Evolutionary conservation across 2,329 filamentous ascomycete species (phyloP).

Genomic region (Fusarium pseudoanthophilum): DNA sequence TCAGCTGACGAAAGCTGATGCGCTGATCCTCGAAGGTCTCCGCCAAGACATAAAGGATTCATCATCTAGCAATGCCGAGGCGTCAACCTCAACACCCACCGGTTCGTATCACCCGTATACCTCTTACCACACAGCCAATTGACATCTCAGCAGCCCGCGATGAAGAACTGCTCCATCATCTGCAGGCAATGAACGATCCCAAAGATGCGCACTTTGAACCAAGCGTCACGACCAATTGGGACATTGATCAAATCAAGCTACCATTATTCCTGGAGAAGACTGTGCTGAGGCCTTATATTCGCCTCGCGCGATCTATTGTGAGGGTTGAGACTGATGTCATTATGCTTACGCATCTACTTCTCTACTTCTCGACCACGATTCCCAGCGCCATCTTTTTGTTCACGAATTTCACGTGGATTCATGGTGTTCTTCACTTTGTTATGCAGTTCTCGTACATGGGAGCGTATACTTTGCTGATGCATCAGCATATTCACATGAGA

Average conservation of each 20-base stretch:
- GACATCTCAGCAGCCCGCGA: constrained; percentile 9
- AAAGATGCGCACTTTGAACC: constrained; percentile 34
- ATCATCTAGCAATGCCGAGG: not conserved
- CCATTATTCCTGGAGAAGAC: constrained; percentile 22
- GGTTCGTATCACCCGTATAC: constrained; percentile 3
- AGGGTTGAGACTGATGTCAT: constrained; percentile 78
- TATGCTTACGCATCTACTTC: constrained; percentile 79
- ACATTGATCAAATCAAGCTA: constrained; percentile 33
- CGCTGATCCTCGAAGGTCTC: constrained; percentile 24
- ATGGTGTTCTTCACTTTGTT: constrained; percentile 72
- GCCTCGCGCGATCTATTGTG: constrained; percentile 65
- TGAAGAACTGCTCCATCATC: constrained; percentile 27
- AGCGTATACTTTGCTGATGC: constrained; percentile 82
- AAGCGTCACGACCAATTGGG: constrained; percentile 18
- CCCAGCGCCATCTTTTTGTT: constrained; percentile 75
- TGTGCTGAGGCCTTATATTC: constrained; percentile 69
- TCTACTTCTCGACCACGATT: constrained; percentile 76
- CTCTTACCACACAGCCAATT: not conserved
- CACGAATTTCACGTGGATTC: constrained; percentile 72
- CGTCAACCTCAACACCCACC: not conserved
- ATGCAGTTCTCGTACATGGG: constrained; percentile 77
- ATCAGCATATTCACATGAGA: constrained; percentile 84
- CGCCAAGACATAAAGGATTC: constrained; percentile 28
- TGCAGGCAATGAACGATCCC: constrained; percentile 28
- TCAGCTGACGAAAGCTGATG: constrained; percentile 26